A percentile compares a stretch with the other conserved stretches of the same genome.
Evolutionary conservation across 768 basidiomycete species (phyloP).

Genomic region (Psilocybe sp.): DNA sequence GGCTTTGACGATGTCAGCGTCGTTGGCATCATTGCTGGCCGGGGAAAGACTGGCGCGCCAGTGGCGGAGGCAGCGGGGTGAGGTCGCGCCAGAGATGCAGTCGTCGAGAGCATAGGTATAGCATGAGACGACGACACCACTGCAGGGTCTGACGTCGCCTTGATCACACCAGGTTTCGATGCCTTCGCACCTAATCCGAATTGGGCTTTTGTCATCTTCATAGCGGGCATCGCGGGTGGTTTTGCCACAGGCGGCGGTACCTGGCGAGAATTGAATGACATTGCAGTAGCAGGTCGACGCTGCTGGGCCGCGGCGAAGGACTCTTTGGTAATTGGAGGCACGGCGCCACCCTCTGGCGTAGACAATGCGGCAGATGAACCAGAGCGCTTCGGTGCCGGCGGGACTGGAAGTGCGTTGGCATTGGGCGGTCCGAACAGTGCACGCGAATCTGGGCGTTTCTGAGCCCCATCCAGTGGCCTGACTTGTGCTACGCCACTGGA

Average conservation of each 20-base stretch:
- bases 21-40: constrained; percentile 31
- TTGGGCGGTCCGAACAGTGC: constrained; percentile 5
- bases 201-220: constrained; percentile 16
- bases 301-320: constrained; percentile 11
- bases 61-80: constrained; percentile 5
- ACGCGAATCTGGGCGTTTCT: constrained; percentile 17
- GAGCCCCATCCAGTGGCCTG: constrained; percentile 7
- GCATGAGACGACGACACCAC: constrained; percentile 71
- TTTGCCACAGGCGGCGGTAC: neutral
- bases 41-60: neutral
- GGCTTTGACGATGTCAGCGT: constrained; percentile 5
- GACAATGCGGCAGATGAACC: constrained; percentile 7
- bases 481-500: neutral
- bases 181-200: constrained; percentile 18
- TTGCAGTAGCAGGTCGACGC: constrained; percentile 14
- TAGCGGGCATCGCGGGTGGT: constrained; percentile 7
- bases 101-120: constrained; percentile 68
- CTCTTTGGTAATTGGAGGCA: constrained; percentile 6
- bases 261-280: neutral
- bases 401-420: neutral
- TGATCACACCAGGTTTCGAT: constrained; percentile 38
- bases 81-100: constrained; percentile 71
- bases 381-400: constrained; percentile 11
- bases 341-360: constrained; percentile 2
- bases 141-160: constrained; percentile 68